Evolutionary conservation across 257 asterid genomes (phyloP).

Genomic region (Nicotiana paniculata): DNA sequence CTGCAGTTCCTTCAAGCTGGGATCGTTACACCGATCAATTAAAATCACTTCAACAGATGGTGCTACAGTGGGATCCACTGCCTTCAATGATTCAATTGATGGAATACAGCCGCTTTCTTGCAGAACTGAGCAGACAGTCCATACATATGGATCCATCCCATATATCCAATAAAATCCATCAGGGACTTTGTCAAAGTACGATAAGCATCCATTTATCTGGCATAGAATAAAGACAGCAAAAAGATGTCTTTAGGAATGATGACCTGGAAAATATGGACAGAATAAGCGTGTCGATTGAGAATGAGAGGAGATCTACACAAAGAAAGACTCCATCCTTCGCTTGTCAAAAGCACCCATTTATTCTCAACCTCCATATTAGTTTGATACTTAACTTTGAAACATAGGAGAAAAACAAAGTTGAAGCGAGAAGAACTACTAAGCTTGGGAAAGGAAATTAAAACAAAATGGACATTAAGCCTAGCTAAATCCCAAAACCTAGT

Average conservation of each 20-base stretch:
- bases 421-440: not conserved
- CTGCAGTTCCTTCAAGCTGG: slow-evolving; percentile 76
- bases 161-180: slow-evolving; percentile 81
- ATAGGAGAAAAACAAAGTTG: not conserved
- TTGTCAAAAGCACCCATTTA: not conserved
- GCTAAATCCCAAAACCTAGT: not conserved
- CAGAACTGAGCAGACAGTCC: slow-evolving; percentile 80
- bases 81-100: slow-evolving; percentile 68
- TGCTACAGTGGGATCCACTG: slow-evolving; percentile 48
- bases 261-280: not conserved
- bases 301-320: not conserved
- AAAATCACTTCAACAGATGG: slow-evolving; percentile 71
- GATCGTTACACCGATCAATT: slow-evolving; percentile 66
- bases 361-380: not conserved
- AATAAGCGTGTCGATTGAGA: not conserved
- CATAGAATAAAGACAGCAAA: slow-evolving; percentile 9
- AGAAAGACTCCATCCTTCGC: not conserved
- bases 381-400: not conserved
- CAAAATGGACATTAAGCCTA: not conserved
- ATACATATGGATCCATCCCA: slow-evolving; percentile 95
- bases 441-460: not conserved
- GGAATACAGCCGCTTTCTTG: slow-evolving; percentile 91
- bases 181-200: slow-evolving; percentile 71
- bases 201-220: slow-evolving; percentile 89
- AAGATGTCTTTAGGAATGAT: slow-evolving; percentile 3